Percentiles rank a stretch among this genome's conserved stretches.
Conservation (phyloP, 2,329 filamentous ascomycete genomes). For the Colletotrichum sp. region DNA sequence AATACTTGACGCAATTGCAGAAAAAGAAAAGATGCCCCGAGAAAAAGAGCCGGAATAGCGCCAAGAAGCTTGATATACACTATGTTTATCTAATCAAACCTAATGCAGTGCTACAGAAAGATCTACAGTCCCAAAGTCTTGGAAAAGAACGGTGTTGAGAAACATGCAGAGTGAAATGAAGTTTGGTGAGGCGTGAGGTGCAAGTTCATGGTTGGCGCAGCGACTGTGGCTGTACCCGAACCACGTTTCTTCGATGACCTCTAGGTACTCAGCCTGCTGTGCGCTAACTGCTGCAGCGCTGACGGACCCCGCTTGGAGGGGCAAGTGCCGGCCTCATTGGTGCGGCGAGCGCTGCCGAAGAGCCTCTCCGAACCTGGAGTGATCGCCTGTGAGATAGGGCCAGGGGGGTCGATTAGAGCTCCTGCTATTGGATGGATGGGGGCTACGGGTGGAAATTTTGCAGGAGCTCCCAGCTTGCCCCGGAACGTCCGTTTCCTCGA, state of each 20-base stretch:
- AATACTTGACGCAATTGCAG: not conserved
- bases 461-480: conserved; percentile 16
- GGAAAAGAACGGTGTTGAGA: not conserved
- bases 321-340: conserved; percentile 2
- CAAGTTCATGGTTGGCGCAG: not conserved
- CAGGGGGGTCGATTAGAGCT: conserved; percentile 1
- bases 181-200: not conserved
- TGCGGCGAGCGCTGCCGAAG: conserved; percentile 5
- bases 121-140: not conserved
- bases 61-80: not conserved
- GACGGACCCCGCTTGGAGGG: not conserved
- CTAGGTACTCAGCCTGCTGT: not conserved
- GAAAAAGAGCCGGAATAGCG: not conserved
- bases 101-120: not conserved
- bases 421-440: conserved; percentile 6
- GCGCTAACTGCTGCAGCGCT: not conserved
- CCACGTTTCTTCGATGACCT: conserved; percentile 11
- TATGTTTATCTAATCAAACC: not conserved
- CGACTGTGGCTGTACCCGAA: conserved; percentile 6
- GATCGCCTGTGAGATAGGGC: conserved; percentile 3
- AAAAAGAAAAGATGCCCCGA: not conserved
- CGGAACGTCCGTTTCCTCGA: conserved; percentile 7
- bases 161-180: not conserved
- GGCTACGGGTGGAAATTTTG: conserved; percentile 18
- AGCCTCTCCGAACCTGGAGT: conserved; percentile 5